These are phyloP conservation scores for Tylopilus vinaceipallidus DNA, from an alignment of 768 basidiomycete genomes.

Conservation along the genomic window DNA sequence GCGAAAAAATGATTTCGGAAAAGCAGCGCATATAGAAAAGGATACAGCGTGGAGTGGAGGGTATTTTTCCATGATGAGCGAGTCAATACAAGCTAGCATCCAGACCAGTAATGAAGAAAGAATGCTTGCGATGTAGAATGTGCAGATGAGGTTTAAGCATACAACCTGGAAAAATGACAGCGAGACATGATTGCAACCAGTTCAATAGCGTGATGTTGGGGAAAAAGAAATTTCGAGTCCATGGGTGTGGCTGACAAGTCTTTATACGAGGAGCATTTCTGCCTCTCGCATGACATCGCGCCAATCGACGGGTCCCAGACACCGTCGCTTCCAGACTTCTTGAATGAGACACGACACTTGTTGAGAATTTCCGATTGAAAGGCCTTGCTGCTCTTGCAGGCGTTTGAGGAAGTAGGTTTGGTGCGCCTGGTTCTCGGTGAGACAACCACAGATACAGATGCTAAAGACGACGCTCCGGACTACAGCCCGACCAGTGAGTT, in stretches of 20 bases:
- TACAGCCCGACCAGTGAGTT: conserved; percentile 48
- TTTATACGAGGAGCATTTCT: conserved; percentile 60
- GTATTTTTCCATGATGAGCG: conserved; percentile 20
- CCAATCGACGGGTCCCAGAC: conserved; percentile 54
- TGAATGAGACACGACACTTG: conserved; percentile 53
- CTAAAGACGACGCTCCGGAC: conserved; percentile 78
- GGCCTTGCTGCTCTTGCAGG: conserved; percentile 50
- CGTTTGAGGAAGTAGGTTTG: conserved; percentile 42
- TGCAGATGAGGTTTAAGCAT: conserved; percentile 10
- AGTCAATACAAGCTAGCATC: conserved; percentile 14
- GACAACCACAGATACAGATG: conserved; percentile 69
- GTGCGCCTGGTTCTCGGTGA: conserved; percentile 51
- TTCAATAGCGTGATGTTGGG: conserved; percentile 1
- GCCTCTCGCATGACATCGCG: conserved; percentile 49
- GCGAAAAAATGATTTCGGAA: neutral
- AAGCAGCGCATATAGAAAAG: conserved; percentile 10
- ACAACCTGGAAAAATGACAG: conserved; percentile 10
- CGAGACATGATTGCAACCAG: neutral
- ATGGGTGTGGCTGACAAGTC: neutral
- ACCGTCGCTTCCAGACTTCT: conserved; percentile 54
- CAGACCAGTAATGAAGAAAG: conserved; percentile 22
- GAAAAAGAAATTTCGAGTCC: neutral
- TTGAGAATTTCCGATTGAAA: conserved; percentile 64
- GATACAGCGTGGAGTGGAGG: conserved; percentile 23
- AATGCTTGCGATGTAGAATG: conserved; percentile 7